These are phyloP conservation scores for Vanrija pseudolonga DNA, from an alignment of 1,284 basidiomycete genomes.

Conservation along the genomic window DNA sequence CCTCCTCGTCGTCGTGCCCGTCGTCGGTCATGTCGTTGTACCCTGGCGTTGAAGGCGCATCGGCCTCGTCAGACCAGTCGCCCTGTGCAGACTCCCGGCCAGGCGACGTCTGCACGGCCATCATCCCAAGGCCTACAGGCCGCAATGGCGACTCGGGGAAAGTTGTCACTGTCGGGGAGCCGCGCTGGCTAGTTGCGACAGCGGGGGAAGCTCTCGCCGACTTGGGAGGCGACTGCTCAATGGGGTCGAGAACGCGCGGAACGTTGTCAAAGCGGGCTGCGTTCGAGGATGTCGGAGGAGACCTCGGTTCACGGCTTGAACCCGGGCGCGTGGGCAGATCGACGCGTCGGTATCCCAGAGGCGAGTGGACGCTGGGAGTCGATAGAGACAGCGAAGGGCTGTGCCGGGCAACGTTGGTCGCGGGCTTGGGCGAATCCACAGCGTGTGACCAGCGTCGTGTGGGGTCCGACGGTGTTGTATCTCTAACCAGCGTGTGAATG, in stretches of 20 bases:
- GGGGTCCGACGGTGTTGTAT: neutral
- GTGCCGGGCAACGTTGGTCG: neutral
- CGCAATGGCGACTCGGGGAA: no score
- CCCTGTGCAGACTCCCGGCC: no score
- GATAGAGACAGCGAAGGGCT: neutral
- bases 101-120: no score
- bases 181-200: no score
- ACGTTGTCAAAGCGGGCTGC: neutral
- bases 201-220: neutral
- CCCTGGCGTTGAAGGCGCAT: no score
- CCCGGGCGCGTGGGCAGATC: no score
- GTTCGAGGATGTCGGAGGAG: neutral
- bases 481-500: neutral
- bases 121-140: no score
- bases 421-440: neutral
- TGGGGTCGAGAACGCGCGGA: slow-evolving; percentile 11
- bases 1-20: neutral
- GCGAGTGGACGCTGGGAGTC: neutral
- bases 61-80: no score
- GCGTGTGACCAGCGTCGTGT: slow-evolving; percentile 1
- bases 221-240: slow-evolving; percentile 17
- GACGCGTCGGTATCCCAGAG: neutral
- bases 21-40: neutral
- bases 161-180: no score
- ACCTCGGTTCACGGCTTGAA: neutral